Conservation (phyloP, 352 stramenopile genomes). For the Globisporangium abappressorium region DNA sequence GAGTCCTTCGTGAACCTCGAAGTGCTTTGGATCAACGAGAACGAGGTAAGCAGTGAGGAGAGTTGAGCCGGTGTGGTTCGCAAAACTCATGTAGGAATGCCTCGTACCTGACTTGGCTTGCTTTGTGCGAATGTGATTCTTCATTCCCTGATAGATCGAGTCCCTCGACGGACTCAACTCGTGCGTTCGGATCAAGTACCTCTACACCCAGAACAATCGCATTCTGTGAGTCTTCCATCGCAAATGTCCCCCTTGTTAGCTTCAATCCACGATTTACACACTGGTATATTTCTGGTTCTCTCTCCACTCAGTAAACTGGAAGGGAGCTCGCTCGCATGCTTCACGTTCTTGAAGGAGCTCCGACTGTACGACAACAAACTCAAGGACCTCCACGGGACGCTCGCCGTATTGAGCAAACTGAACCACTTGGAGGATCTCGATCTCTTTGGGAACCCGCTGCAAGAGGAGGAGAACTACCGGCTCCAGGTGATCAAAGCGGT, state of each 20-base stretch:
- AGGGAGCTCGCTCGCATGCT: conserved; percentile 44
- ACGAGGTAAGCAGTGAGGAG: conserved; percentile 36
- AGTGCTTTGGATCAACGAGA: conserved; percentile 89
- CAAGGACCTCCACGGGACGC: conserved; percentile 54
- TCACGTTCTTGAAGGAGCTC: conserved; percentile 83
- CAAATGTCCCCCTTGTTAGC: not conserved
- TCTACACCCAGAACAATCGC: conserved; percentile 88
- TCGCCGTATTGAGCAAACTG: conserved; percentile 51
- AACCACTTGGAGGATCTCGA: conserved; percentile 74
- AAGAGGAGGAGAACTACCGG: conserved; percentile 83
- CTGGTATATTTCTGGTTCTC: not conserved
- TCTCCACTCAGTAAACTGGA: conserved; percentile 31
- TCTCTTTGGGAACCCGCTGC: conserved; percentile 78
- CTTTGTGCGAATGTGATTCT: not conserved
- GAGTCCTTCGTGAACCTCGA: conserved; percentile 88
- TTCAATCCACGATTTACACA: not conserved
- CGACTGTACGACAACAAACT: conserved; percentile 82
- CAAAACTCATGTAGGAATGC: not conserved
- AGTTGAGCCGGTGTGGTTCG: not conserved
- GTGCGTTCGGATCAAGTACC: conserved; percentile 87
- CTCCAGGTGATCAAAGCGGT: conserved; percentile 75
- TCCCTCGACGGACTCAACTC: conserved; percentile 64
- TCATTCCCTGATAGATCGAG: conserved; percentile 34
- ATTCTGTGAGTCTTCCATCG: conserved; percentile 33
- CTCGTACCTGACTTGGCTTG: not conserved